A percentile compares a stretch with the other conserved stretches of the same genome.
phyloP scores from a whole-genome alignment of 225 moss, liverwort and hornwort genomes.

The Marchantia polymorpha region DNA sequence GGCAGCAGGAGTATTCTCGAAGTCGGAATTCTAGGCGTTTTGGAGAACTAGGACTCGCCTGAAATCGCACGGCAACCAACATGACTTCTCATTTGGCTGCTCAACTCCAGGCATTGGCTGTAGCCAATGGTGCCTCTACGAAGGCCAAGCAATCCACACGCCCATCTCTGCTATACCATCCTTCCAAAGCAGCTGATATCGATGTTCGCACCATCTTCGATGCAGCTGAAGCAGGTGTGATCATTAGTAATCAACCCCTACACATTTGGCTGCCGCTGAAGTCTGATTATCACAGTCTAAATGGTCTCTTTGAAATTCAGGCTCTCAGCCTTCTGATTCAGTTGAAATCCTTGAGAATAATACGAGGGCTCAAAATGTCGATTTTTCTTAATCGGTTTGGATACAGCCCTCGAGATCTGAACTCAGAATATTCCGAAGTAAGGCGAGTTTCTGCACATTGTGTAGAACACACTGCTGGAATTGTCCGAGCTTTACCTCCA shows the following conservation, averaged over 20 bases:
- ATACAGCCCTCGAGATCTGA: no score
- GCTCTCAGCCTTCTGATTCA: no score
- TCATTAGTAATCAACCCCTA: background rate
- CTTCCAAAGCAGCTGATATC: slow-evolving; percentile 77
- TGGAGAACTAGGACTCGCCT: background rate
- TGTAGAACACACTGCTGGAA: no score
- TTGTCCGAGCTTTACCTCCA: no score
- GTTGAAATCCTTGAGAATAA: no score
- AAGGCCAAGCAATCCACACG: slow-evolving; percentile 42
- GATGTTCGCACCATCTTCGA: slow-evolving; percentile 72
- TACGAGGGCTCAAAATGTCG: no score
- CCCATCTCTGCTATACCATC: slow-evolving; percentile 65
- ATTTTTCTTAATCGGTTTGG: no score
- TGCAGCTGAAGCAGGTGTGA: slow-evolving; percentile 59
- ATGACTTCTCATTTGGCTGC: slow-evolving; percentile 47
- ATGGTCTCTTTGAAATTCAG: no score
- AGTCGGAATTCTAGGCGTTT: background rate
- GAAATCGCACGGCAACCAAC: background rate
- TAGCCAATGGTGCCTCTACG: slow-evolving; percentile 37
- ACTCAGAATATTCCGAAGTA: no score
- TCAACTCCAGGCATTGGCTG: slow-evolving; percentile 76
- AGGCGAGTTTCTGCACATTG: no score
- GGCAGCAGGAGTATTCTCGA: background rate
- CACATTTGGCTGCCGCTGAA: background rate
- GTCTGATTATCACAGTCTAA: no score